phyloP scores from a whole-genome alignment of 257 asterid genomes.

The Ehretia macrophylla region DNA sequence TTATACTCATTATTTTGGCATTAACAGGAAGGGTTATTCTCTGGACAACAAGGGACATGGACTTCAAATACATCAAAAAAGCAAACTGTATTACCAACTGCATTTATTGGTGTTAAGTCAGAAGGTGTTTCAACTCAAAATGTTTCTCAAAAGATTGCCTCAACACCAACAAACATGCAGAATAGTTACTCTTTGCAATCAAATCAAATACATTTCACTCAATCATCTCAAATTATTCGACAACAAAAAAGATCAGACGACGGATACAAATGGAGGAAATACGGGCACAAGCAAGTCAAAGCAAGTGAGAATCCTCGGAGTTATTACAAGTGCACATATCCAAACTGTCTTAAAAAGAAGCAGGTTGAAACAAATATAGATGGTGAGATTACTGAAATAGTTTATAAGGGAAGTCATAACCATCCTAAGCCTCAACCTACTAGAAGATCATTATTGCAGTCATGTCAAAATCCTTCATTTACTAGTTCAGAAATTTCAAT shows the following conservation, averaged over 20 bases:
- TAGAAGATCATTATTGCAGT: slow-evolving; percentile 48
- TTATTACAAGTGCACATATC: no score
- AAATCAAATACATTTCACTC: slow-evolving; percentile 29
- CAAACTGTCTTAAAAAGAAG: slow-evolving; percentile 82
- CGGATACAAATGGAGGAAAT: no score
- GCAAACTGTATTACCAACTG: slow-evolving; percentile 23
- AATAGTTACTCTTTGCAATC: slow-evolving; percentile 10
- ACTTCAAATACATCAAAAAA: slow-evolving; percentile 19
- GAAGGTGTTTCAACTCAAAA: no score
- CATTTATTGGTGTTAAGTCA: no score
- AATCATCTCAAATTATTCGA: slow-evolving; percentile 46
- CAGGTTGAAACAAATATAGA: slow-evolving; percentile 73
- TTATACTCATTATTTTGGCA: no score
- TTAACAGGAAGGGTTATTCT: no score
- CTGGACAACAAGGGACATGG: slow-evolving; percentile 33
- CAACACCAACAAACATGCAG: slow-evolving; percentile 23
- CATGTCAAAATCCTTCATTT: slow-evolving; percentile 31
- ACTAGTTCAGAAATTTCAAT: slow-evolving; percentile 24
- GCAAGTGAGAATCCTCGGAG: no score
- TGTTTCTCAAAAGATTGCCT: background rate
- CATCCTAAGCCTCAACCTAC: slow-evolving; percentile 90
- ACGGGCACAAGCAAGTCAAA: no score
- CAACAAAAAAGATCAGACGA: slow-evolving; percentile 60
- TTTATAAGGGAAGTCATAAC: slow-evolving; percentile 81
- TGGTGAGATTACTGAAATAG: slow-evolving; percentile 84